Base-by-base conservation (phyloP, 1,284 basidiomycete species). In the Pseudomicrostroma phylloplanum region DNA sequence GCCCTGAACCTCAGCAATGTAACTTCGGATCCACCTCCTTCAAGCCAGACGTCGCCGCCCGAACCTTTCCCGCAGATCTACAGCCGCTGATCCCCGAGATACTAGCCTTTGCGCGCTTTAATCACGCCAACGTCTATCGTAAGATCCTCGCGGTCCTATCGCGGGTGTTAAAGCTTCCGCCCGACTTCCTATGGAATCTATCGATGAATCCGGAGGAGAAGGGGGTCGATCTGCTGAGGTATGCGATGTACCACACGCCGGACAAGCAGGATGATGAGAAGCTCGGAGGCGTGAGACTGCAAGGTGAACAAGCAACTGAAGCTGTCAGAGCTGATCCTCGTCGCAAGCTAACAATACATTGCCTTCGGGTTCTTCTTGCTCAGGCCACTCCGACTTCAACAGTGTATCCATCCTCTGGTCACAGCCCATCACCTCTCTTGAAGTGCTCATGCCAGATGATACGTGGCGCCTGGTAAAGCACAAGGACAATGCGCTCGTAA, bases 101-200 rank as follows among this genome's bases (percentile, higher is more conserved):
- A 49, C 66, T 73, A 43, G 75, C 70, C 3, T 82, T 82, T 63
- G 74, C 74, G 13, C 64, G 70, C 6, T 79, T 73, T 68, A 80
- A 80, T 60, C 79, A 80, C 62, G 64, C 69, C 9, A 66, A 77
- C 43, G 80, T 80, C 51, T 69, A 80, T 13, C 73, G 79, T 42
- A 80, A 81, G 60, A 72, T 82, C n/a, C 74, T 82, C n/a, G 70
- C 70, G 12, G 77, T 82, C 6, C 74, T 82, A 23, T 81, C 80
- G 6, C 68, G 76, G 6, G 80, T 82, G 1, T 74, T 82, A 25
- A 80, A 82, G 67, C 74, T 82, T 7, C 79, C 79, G 0, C 80
- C 80, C 13, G 77, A 81, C 55, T 80, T 79, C 57, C 77, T 82
- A 13, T 82, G 80, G 80, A 68, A 81, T 49, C 68, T 81, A 19